Evolutionary conservation across 164 flowering plant genomes (phyloP).

Genomic region (Stephania cephalantha): DNA sequence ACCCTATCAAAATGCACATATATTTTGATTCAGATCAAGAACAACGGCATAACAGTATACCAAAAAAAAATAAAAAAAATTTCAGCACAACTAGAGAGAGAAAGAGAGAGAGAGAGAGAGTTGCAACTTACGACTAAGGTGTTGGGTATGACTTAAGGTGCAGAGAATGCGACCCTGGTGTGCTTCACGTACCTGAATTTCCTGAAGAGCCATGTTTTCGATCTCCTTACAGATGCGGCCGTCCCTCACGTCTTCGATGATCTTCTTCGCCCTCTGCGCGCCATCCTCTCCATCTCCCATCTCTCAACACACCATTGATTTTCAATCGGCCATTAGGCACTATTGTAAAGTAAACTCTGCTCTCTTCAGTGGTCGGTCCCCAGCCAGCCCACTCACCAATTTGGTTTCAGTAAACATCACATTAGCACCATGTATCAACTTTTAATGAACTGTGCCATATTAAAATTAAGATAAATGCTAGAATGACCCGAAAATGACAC

Average conservation of each 20-base stretch:
- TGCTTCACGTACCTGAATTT: conserved; percentile 14
- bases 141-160: conserved; percentile 20
- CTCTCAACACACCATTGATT: background rate
- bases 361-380: no score
- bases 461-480: no score
- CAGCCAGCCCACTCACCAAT: no score
- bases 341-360: no score
- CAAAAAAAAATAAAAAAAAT: no score
- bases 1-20: conserved; percentile 19
- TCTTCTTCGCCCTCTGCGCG: conserved; percentile 6
- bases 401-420: no score
- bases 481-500: no score
- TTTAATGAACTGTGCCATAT: no score
- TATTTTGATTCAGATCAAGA: background rate
- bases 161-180: conserved; percentile 31
- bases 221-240: conserved; percentile 11
- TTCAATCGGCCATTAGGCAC: background rate
- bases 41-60: no score
- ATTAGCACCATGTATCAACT: no score
- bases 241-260: conserved; percentile 21
- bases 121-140: conserved; percentile 19
- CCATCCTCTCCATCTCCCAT: conserved; percentile 6
- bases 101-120: background rate
- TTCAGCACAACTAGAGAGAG: background rate
- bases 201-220: conserved; percentile 17